A percentile compares a stretch with the other conserved stretches of the same genome.
Evolutionary conservation across 139 green algal genomes (phyloP).

Genomic region (Chlamydomonas eustigma): DNA sequence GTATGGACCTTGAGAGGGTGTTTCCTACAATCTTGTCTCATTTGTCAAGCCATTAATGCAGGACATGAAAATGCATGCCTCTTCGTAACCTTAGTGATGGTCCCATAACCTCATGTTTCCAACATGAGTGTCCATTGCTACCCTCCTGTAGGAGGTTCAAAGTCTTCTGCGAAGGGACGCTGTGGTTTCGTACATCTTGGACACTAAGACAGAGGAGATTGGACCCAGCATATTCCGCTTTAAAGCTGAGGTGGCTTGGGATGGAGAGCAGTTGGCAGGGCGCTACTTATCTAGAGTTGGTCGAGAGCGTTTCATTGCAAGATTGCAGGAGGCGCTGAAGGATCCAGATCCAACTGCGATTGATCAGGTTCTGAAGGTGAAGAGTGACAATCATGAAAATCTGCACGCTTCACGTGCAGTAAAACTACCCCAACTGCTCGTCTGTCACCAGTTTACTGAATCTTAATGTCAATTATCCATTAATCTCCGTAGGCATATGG

Average conservation of each 20-base stretch:
- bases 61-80: no score
- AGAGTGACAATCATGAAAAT: background rate
- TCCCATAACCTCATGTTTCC: no score
- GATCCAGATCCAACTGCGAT: background rate
- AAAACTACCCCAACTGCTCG: no score
- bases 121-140: no score
- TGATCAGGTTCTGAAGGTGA: slow-evolving; percentile 1
- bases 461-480: no score
- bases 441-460: background rate
- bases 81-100: no score
- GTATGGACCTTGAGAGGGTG: no score
- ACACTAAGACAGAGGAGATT: slow-evolving; percentile 86
- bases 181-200: slow-evolving; percentile 62
- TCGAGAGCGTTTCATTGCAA: background rate
- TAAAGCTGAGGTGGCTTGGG: slow-evolving; percentile 56
- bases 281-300: slow-evolving; percentile 22
- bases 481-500: background rate
- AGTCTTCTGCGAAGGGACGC: slow-evolving; percentile 19
- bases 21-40: no score
- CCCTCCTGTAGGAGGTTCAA: background rate
- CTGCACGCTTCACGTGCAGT: no score
- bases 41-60: no score
- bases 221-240: slow-evolving; percentile 76
- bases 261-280: slow-evolving; percentile 14
- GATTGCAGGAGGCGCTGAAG: background rate